Evolutionary conservation across 2,329 filamentous ascomycete species (phyloP).

Genomic region (Colletotrichum cereale): DNA sequence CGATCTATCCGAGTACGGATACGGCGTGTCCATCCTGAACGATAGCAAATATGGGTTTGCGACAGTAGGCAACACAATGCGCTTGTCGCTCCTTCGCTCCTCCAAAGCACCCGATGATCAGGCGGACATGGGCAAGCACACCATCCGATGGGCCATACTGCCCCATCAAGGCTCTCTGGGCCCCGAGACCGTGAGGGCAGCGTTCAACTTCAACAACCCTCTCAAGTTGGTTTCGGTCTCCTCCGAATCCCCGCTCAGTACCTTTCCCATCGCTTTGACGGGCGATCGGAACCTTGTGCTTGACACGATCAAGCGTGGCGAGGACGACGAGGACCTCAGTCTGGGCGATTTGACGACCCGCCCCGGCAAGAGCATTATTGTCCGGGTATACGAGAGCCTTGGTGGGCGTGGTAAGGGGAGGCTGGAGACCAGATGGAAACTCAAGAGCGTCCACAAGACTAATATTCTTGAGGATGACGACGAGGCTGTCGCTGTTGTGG

Average conservation of each 20-base stretch:
- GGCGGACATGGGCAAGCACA: slow-evolving; percentile 76
- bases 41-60: slow-evolving; percentile 80
- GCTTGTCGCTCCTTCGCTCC: slow-evolving; percentile 72
- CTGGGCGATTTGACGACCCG: slow-evolving; percentile 24
- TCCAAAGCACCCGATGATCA: slow-evolving; percentile 78
- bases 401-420: slow-evolving; percentile 70
- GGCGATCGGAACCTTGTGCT: slow-evolving; percentile 66
- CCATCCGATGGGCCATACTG: slow-evolving; percentile 75
- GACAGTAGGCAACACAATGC: slow-evolving; percentile 75
- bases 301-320: slow-evolving; percentile 73
- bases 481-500: slow-evolving; percentile 58
- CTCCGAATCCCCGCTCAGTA: neutral
- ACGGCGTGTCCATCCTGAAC: slow-evolving; percentile 77
- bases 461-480: slow-evolving; percentile 76
- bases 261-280: slow-evolving; percentile 60
- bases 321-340: slow-evolving; percentile 59
- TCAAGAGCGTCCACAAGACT: slow-evolving; percentile 71
- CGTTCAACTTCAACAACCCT: slow-evolving; percentile 76
- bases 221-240: slow-evolving; percentile 51
- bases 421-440: slow-evolving; percentile 60
- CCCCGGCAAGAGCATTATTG: slow-evolving; percentile 62
- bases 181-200: slow-evolving; percentile 69
- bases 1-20: slow-evolving; percentile 76
- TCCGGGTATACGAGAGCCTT: slow-evolving; percentile 74
- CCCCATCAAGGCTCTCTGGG: slow-evolving; percentile 71